These are phyloP conservation scores for Gonapodya prolifera DNA, from an alignment of 192 early-diverging fungal genomes.

Conservation along the genomic window DNA sequence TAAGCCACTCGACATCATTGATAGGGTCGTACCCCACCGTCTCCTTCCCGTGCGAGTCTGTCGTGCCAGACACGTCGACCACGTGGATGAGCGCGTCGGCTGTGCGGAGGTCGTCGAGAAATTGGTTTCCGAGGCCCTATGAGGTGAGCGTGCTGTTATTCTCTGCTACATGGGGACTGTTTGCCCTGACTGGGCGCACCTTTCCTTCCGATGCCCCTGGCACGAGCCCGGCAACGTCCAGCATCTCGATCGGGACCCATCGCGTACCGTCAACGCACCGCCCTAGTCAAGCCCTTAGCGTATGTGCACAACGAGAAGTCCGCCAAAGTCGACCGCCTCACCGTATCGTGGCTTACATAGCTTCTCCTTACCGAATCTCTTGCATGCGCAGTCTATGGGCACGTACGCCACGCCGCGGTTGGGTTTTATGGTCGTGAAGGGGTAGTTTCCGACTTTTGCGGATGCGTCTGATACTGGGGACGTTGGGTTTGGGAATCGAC, in stretches of 20 bases:
- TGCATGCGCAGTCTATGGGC: conserved; percentile 59
- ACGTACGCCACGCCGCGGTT: conserved; percentile 70
- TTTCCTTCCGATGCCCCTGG: conserved; percentile 64
- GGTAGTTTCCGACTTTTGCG: conserved; percentile 74
- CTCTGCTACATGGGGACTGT: conserved; percentile 8
- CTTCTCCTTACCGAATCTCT: conserved; percentile 26
- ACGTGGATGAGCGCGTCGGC: conserved; percentile 74
- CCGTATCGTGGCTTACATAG: conserved; percentile 63
- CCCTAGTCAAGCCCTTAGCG: conserved; percentile 19
- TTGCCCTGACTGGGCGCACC: conserved; percentile 9
- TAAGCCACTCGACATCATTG: conserved; percentile 73
- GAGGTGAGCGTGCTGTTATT: not conserved
- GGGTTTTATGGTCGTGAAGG: conserved; percentile 78
- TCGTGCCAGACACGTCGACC: conserved; percentile 73
- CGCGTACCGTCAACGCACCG: conserved; percentile 52
- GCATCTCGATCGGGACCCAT: conserved; percentile 52
- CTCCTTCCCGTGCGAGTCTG: conserved; percentile 61
- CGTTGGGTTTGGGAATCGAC: not conserved
- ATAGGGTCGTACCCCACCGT: conserved; percentile 71
- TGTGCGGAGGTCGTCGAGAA: conserved; percentile 64
- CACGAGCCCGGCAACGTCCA: conserved; percentile 75
- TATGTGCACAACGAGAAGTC: not conserved
- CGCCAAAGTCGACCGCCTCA: not conserved
- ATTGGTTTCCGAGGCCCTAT: conserved; percentile 66
- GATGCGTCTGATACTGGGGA: conserved; percentile 55